phyloP scores from a whole-genome alignment of 2,329 filamentous ascomycete species.

The Fusarium sp. region DNA sequence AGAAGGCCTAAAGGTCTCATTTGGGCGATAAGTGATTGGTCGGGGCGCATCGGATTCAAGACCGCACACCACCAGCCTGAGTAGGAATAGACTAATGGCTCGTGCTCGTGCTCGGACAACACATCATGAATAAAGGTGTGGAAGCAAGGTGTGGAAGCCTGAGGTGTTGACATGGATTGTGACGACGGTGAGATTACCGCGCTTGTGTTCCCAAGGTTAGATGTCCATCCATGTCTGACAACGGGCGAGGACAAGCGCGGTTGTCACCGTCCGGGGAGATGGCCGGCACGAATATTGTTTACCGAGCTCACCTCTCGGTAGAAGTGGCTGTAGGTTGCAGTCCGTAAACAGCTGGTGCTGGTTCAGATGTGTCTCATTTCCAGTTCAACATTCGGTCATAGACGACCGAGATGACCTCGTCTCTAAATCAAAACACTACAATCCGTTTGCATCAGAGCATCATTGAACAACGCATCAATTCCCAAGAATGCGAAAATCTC shows the following conservation, averaged over 20 bases:
- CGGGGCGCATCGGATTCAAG: not conserved
- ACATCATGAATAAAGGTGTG: not conserved
- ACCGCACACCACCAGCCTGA: slow-evolving; percentile 18
- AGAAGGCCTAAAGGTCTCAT: slow-evolving; percentile 36
- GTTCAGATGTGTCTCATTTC: not conserved
- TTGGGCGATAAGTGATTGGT: slow-evolving; percentile 14
- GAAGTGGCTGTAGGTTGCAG: not conserved
- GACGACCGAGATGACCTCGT: slow-evolving; percentile 4
- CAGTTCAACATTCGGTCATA: slow-evolving; percentile 13
- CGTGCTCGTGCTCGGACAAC: not conserved
- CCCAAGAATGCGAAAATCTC: not conserved
- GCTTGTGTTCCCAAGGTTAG: not conserved
- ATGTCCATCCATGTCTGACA: no score
- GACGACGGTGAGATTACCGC: not conserved
- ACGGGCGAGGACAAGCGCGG: slow-evolving; percentile 13
- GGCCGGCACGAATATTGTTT: not conserved
- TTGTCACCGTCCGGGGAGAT: not conserved
- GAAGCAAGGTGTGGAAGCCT: not conserved
- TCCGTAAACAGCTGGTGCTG: not conserved
- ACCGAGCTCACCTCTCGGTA: not conserved
- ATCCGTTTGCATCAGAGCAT: slow-evolving; percentile 6
- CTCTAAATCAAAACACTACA: not conserved
- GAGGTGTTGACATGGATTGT: slow-evolving; percentile 1
- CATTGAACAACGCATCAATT: slow-evolving; percentile 11
- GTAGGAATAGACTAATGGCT: not conserved